A percentile compares a stretch with the other conserved stretches of the same genome.
phyloP scores from a whole-genome alignment of 2,329 filamentous ascomycete species.

The Colletotrichum eremochloae region DNA sequence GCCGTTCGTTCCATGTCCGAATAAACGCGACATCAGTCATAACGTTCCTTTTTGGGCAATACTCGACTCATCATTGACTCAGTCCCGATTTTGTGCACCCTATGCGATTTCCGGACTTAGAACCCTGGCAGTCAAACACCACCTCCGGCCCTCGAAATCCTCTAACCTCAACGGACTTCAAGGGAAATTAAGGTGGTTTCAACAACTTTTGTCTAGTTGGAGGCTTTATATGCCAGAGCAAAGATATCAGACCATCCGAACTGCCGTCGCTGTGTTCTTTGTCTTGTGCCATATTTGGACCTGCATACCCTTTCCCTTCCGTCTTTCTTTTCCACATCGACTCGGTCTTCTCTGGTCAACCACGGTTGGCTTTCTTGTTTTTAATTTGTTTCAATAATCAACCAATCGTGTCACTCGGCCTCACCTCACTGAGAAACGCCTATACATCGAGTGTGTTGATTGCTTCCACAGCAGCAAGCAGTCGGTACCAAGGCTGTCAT shows the following conservation, averaged over 20 bases:
- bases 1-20: not conserved
- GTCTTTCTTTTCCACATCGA: not conserved
- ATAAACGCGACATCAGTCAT: not conserved
- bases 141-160: constrained; percentile 18
- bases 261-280: constrained; percentile 12
- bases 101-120: not conserved
- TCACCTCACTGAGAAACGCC: not conserved
- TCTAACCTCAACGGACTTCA: constrained; percentile 10
- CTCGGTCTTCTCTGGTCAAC: not conserved
- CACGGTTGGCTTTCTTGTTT: constrained; percentile 4
- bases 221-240: constrained; percentile 10
- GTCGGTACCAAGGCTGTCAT: constrained; percentile 1
- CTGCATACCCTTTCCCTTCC: constrained; percentile 1
- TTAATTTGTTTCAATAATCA: not conserved
- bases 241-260: constrained; percentile 19
- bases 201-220: constrained; percentile 1
- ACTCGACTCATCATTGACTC: constrained; percentile 37
- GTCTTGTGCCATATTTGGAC: constrained; percentile 23
- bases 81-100: not conserved
- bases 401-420: not conserved
- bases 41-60: not conserved
- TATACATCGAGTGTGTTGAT: constrained; percentile 4
- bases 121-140: not conserved
- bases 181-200: constrained; percentile 22
- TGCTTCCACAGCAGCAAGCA: not conserved